These are phyloP conservation scores for Rhizomucor pusillus DNA, from an alignment of 371 early-diverging fungal genomes.

Conservation along the genomic window DNA sequence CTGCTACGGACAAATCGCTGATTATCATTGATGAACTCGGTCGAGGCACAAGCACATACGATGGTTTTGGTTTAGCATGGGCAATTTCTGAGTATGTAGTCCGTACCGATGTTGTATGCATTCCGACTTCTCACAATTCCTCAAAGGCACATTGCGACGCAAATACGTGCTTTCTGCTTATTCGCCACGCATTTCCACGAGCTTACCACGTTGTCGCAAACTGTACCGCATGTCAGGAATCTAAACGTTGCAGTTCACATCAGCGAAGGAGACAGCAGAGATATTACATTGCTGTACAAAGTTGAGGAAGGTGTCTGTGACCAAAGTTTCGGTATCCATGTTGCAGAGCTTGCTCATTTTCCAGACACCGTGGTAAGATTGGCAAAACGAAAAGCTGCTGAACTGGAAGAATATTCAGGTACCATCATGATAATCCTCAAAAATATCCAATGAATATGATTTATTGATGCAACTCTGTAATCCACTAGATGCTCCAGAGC, in stretches of 20 bases:
- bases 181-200: conserved; percentile 99
- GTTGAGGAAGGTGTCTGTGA: conserved; percentile 89
- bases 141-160: conserved; percentile 73
- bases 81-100: conserved; percentile 87
- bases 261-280: conserved; percentile 31
- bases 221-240: conserved; percentile 76
- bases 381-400: conserved; percentile 85
- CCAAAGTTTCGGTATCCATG: conserved; percentile 98
- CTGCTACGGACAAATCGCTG: conserved; percentile 84
- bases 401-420: conserved; percentile 70
- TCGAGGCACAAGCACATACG: conserved; percentile 97
- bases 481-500: too few species aligned
- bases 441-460: too few species aligned
- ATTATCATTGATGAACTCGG: conserved; percentile 99
- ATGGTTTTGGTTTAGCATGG: conserved; percentile 98
- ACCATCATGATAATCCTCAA: too few species aligned
- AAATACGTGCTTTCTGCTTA: conserved; percentile 77
- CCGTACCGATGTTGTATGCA: neutral
- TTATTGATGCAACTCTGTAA: too few species aligned
- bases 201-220: conserved; percentile 77
- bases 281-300: conserved; percentile 87
- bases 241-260: conserved; percentile 83
- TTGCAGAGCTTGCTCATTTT: conserved; percentile 95
- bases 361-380: conserved; percentile 81
- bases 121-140: neutral